A percentile compares a stretch with the other conserved stretches of the same genome.
phyloP scores from a whole-genome alignment of 495 filamentous ascomycete genomes.

The Aspergillus ellipticus region DNA sequence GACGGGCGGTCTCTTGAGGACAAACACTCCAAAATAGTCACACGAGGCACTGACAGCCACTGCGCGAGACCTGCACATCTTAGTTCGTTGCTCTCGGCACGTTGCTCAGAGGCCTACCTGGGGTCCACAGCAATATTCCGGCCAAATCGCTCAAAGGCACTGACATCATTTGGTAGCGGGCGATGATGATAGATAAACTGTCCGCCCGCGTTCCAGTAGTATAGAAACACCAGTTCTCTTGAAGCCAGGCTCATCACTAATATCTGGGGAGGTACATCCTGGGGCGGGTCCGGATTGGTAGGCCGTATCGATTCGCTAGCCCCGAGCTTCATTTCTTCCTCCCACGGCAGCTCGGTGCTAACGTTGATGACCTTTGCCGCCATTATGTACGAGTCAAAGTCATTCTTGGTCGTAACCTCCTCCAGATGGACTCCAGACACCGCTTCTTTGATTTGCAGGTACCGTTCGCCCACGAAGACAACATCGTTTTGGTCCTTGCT shows the following conservation, averaged over 20 bases:
- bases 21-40: slow-evolving; percentile 56
- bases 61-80: slow-evolving; percentile 52
- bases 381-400: slow-evolving; percentile 64
- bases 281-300: slow-evolving; percentile 5
- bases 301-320: slow-evolving; percentile 1
- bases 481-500: slow-evolving; percentile 73
- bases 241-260: slow-evolving; percentile 68
- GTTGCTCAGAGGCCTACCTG: slow-evolving; percentile 35
- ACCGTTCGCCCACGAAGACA: slow-evolving; percentile 76
- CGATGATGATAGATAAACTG: slow-evolving; percentile 59
- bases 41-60: slow-evolving; percentile 62
- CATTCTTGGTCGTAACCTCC: slow-evolving; percentile 65
- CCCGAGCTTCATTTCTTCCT: slow-evolving; percentile 25
- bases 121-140: slow-evolving; percentile 83
- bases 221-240: slow-evolving; percentile 69
- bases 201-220: slow-evolving; percentile 44
- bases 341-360: slow-evolving; percentile 30
- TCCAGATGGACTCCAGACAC: slow-evolving; percentile 59
- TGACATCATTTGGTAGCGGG: slow-evolving; percentile 53
- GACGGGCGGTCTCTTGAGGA: slow-evolving; percentile 26
- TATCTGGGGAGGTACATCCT: slow-evolving; percentile 65
- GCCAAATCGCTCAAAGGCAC: slow-evolving; percentile 59
- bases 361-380: slow-evolving; percentile 44
- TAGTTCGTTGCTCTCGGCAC: neutral
- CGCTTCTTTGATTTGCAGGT: slow-evolving; percentile 60